A percentile compares a stretch with the other conserved stretches of the same genome.
phyloP scores from a whole-genome alignment of 2,329 filamentous ascomycete species.

The Cladosporium austrohemisphaericum region DNA sequence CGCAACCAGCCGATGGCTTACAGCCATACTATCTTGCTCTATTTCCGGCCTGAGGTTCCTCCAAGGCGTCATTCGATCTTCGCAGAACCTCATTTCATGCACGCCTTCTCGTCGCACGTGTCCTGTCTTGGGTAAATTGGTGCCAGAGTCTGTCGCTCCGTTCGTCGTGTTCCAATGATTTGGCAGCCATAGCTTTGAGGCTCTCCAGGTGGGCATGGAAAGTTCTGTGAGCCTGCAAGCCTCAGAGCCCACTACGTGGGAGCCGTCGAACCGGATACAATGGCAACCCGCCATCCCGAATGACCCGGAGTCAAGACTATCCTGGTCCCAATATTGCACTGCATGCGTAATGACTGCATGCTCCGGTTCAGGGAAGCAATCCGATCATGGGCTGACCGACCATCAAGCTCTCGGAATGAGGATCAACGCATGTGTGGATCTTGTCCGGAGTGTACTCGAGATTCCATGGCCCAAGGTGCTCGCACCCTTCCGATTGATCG shows the following conservation, averaged over 20 bases:
- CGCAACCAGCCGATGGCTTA: conserved; percentile 7
- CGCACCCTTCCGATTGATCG: no score
- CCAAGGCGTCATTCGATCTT: not conserved
- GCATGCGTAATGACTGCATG: not conserved
- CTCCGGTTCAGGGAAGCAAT: not conserved
- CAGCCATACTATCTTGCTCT: not conserved
- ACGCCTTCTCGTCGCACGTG: not conserved
- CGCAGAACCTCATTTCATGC: not conserved
- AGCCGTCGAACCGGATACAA: not conserved
- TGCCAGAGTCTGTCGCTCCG: no score
- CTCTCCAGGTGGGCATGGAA: not conserved
- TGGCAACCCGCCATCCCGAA: no score
- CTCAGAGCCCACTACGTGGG: not conserved
- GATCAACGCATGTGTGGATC: conserved; percentile 7
- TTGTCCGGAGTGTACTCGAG: not conserved
- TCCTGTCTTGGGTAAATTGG: no score
- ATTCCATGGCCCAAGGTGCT: not conserved
- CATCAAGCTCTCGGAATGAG: not conserved
- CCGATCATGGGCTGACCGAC: not conserved
- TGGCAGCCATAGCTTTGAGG: no score
- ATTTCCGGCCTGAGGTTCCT: not conserved
- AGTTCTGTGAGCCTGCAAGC: not conserved
- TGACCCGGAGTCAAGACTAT: not conserved
- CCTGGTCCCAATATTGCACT: conserved; percentile 8
- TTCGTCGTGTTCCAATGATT: no score